Percentiles rank a stretch among this genome's conserved stretches.
Evolutionary conservation across 1,284 basidiomycete genomes (phyloP).

Genomic region (Sporisorium scitamineum): DNA sequence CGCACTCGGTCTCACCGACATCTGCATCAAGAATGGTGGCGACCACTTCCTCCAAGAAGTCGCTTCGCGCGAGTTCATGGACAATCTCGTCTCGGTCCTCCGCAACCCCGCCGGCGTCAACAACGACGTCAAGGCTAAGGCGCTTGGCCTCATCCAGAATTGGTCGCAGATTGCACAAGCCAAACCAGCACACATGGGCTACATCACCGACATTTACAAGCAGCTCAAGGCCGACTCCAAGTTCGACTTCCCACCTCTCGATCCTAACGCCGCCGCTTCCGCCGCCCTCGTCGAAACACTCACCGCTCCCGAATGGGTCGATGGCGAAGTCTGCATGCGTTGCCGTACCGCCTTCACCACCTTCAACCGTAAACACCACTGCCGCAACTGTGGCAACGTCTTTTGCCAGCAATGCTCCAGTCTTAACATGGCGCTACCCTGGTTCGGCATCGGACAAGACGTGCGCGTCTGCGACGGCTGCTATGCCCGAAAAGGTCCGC

Average conservation of each 20-base stretch:
- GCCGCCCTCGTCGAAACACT: constrained; percentile 66
- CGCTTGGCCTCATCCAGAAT: constrained; percentile 84
- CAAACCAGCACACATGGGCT: constrained; percentile 74
- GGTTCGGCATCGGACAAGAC: constrained; percentile 91
- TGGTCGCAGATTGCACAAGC: constrained; percentile 92
- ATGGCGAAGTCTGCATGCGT: constrained; percentile 92
- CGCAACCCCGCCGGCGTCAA: constrained; percentile 76
- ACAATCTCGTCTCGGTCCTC: constrained; percentile 86
- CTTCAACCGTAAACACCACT: constrained; percentile 98
- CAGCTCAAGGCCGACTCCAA: constrained; percentile 66
- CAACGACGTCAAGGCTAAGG: constrained; percentile 84
- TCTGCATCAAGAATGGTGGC: constrained; percentile 97
- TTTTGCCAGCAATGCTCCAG: constrained; percentile 95
- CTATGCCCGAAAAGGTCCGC: constrained; percentile 57
- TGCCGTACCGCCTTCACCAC: constrained; percentile 93
- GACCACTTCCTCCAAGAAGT: constrained; percentile 80
- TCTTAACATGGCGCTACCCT: constrained; percentile 85
- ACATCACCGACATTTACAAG: constrained; percentile 65
- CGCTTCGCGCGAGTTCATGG: constrained; percentile 87
- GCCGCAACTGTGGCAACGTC: constrained; percentile 95
- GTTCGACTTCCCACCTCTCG: constrained; percentile 86
- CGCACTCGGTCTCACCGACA: constrained; percentile 84
- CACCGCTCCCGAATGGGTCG: constrained; percentile 91
- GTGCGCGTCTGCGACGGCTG: constrained; percentile 96
- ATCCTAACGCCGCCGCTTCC: constrained; percentile 74